These are phyloP conservation scores for Trifolium subterraneum DNA, from an alignment of 306 rosid genomes.

Conservation along the genomic window DNA sequence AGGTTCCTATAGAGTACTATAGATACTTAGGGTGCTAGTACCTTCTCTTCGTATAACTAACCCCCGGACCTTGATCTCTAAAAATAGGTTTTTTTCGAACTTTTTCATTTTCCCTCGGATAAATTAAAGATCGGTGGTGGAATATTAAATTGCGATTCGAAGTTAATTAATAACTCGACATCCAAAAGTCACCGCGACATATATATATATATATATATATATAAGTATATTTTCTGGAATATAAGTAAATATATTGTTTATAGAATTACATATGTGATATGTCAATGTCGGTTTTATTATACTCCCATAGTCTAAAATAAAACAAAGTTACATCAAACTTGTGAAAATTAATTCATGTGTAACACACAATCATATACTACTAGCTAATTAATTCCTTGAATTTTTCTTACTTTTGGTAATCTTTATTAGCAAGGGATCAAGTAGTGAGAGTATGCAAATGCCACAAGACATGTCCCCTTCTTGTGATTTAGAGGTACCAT, in stretches of 20 bases:
- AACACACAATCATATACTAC: slow-evolving; percentile 17
- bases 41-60: too few species aligned
- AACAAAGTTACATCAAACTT: slow-evolving; percentile 21
- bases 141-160: too few species aligned
- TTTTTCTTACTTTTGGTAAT: slow-evolving; percentile 56
- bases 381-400: slow-evolving; percentile 48
- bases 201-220: too few species aligned
- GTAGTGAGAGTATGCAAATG: slow-evolving; percentile 57
- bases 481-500: slow-evolving; percentile 46
- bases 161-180: too few species aligned
- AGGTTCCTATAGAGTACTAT: too few species aligned
- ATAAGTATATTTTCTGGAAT: not conserved
- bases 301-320: slow-evolving; percentile 16
- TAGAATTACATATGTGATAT: not conserved
- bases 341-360: not conserved
- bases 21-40: too few species aligned
- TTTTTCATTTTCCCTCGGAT: too few species aligned
- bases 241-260: not conserved
- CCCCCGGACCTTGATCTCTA: too few species aligned
- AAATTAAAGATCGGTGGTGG: too few species aligned
- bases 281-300: not conserved
- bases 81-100: too few species aligned
- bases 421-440: slow-evolving; percentile 57
- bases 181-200: too few species aligned
- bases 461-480: slow-evolving; percentile 46